phyloP scores from a whole-genome alignment of 1,284 basidiomycete species.

The Naganishia albida region DNA sequence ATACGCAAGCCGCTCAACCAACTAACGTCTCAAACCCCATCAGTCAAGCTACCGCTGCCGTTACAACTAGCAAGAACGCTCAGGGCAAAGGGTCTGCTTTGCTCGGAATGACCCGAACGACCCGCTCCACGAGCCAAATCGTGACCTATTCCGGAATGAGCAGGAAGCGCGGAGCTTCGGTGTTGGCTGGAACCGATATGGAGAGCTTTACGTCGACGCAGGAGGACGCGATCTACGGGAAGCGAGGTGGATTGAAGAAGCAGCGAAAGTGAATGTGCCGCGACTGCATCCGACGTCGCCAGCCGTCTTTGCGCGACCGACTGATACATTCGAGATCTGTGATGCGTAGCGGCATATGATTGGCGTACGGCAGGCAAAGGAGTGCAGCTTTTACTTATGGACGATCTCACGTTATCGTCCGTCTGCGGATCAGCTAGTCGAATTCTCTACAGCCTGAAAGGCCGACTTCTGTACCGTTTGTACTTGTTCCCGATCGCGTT shows the following conservation, averaged over 20 bases:
- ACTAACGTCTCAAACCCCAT: not conserved
- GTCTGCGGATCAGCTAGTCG: too few relatives aligned
- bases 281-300: not conserved
- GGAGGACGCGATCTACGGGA: conserved; percentile 25
- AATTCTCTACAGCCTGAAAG: too few relatives aligned
- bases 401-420: too few relatives aligned
- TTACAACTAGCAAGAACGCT: not conserved
- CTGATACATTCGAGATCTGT: not conserved
- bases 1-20: conserved; percentile 1
- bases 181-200: conserved; percentile 13
- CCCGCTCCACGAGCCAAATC: conserved; percentile 9
- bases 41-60: not conserved
- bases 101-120: conserved; percentile 13
- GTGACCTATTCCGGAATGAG: conserved; percentile 12
- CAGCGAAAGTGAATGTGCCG: conserved; percentile 2
- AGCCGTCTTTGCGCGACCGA: not conserved
- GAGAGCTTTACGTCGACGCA: conserved; percentile 25
- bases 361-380: too few relatives aligned
- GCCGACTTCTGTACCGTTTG: too few relatives aligned
- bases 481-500: too few relatives aligned
- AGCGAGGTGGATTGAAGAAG: conserved; percentile 10
- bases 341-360: not conserved
- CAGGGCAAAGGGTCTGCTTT: not conserved
- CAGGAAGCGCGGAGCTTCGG: conserved; percentile 15
- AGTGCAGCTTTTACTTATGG: too few relatives aligned